phyloP scores from a whole-genome alignment of 1,139 yeast genomes.

The Nakaseomyces glabratus region DNA sequence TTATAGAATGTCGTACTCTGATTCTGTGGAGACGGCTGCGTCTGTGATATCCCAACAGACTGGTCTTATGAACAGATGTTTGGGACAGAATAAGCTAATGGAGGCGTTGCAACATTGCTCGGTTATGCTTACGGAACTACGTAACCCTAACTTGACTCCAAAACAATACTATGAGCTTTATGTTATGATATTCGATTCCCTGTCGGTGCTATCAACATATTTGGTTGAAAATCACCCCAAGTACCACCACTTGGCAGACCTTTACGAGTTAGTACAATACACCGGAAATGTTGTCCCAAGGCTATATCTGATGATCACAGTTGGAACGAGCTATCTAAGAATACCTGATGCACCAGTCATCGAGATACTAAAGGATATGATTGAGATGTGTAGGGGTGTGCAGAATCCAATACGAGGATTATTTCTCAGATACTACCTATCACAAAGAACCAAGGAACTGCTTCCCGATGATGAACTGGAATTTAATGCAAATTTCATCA shows the following conservation, averaged over 20 bases:
- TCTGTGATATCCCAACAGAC: conserved; percentile 57
- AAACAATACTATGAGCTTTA: conserved; percentile 91
- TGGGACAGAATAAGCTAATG: conserved; percentile 60
- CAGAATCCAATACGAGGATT: conserved; percentile 91
- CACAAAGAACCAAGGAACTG: conserved; percentile 73
- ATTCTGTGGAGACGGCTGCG: conserved; percentile 24
- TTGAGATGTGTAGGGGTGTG: conserved; percentile 97
- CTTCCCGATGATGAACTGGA: conserved; percentile 36
- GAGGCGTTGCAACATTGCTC: conserved; percentile 88
- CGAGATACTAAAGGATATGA: conserved; percentile 91
- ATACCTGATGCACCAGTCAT: conserved; percentile 69
- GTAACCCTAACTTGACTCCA: conserved; percentile 71
- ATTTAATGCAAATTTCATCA: conserved; percentile 59
- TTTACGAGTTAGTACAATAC: conserved; percentile 90
- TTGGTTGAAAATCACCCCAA: conserved; percentile 56
- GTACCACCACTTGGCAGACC: conserved; percentile 73
- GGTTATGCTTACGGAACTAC: conserved; percentile 68
- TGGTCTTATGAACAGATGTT: conserved; percentile 63
- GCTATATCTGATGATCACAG: conserved; percentile 86
- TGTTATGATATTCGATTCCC: conserved; percentile 74
- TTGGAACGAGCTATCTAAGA: conserved; percentile 82
- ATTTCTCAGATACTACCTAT: conserved; percentile 77
- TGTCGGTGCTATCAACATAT: conserved; percentile 58
- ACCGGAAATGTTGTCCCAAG: conserved; percentile 91
- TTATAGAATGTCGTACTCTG: conserved; percentile 24